Evolutionary conservation across 2,329 filamentous ascomycete species (phyloP).

Genomic region (Aspergillus jensenii): DNA sequence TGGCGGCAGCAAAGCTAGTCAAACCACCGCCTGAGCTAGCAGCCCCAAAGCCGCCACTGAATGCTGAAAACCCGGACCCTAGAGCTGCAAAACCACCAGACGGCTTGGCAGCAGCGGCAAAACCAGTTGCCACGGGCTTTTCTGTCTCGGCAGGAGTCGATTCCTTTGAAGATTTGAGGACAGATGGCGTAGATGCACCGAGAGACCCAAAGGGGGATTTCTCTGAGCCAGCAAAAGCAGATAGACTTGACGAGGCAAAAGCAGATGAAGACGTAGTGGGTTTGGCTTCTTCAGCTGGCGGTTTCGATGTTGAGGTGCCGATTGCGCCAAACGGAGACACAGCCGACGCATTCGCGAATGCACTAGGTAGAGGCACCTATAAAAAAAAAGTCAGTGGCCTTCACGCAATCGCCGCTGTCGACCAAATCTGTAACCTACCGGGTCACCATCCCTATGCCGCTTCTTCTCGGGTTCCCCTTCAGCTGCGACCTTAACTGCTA

Average conservation of each 20-base stretch:
- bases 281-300: constrained; percentile 18
- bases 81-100: constrained; percentile 42
- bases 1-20: constrained; percentile 68
- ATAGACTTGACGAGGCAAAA: constrained; percentile 69
- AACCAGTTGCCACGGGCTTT: constrained; percentile 27
- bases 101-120: constrained; percentile 30
- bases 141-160: constrained; percentile 20
- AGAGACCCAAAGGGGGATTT: constrained; percentile 65
- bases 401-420: not conserved
- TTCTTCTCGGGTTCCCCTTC: constrained; percentile 45
- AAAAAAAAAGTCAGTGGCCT: not conserved
- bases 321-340: constrained; percentile 47
- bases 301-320: constrained; percentile 27
- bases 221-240: constrained; percentile 61
- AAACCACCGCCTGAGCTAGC: constrained; percentile 50
- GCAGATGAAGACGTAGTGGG: constrained; percentile 56
- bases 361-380: constrained; percentile 35
- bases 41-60: constrained; percentile 51
- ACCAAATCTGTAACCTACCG: constrained; percentile 19
- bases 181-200: constrained; percentile 47
- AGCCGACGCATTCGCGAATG: constrained; percentile 45
- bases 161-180: constrained; percentile 35
- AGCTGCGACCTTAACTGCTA: constrained; percentile 14
- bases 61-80: constrained; percentile 37
- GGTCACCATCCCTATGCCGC: constrained; percentile 40